Evolutionary conservation across 2,329 filamentous ascomycete genomes (phyloP), one percentile per base, ranked within the genome.

Genomic region (Aspergillus clavatus): DNA sequence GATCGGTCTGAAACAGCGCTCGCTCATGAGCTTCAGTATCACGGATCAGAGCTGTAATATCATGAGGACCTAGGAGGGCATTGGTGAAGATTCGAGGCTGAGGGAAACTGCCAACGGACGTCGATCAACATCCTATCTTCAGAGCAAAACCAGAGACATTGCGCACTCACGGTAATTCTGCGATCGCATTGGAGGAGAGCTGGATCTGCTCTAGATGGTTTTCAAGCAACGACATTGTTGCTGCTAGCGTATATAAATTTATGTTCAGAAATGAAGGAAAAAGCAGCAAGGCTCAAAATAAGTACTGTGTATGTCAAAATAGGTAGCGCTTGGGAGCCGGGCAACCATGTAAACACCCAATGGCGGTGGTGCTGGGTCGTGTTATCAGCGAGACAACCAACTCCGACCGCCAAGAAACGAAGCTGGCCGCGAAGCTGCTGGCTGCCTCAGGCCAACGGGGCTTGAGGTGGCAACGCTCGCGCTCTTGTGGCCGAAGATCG

Each of bases 1-100:
- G 82, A 1, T 91, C 89, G 0, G 95, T 84, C 28, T 91, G 94
- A 73, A 97, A 98, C 14, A 98, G 81, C 5, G 91, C 91, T 60
- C 90, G 86, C 68, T 98, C 93, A 71, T 97, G 91, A 18, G 86
- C 73, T 69, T 98, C 93, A 3, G 91, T 96, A 66, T 98, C 93
- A 49, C 93, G 87, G 60, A 98, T 96, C 38, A 98, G 75, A 10
- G 87, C 81, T 3, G 93, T 97, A 57, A 98, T 97, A 67, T 98
- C 93, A 67, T 90, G 84, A 55, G 83, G 83, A 45, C 85, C 83
- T 39, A 97, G 82, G 29, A 98, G 79, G 26, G 93, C 89, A 66
- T 95, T 96, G 56, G 90, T 93, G 72, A 97, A 98, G 61, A 93
- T 89, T 60, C 88, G 94, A n/a, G 91, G 88, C 2, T 81, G 81